phyloP scores from a whole-genome alignment of 2,329 filamentous ascomycete genomes.

The Thielaviopsis ethacetica region DNA sequence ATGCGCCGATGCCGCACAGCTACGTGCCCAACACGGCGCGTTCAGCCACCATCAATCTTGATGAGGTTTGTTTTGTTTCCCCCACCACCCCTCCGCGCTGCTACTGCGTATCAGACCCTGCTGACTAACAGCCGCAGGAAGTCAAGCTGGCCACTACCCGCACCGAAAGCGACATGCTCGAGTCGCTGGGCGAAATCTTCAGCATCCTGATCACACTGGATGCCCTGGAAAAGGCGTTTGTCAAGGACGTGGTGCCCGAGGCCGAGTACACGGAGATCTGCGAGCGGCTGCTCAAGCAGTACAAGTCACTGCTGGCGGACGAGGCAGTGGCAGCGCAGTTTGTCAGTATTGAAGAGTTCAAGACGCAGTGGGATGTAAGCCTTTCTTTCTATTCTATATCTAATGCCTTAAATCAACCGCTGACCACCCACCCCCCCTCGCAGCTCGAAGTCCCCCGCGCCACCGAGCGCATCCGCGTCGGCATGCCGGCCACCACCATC shows the following conservation, averaged over 20 bases:
- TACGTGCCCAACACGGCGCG: conserved; percentile 75
- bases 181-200: conserved; percentile 92
- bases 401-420: not conserved
- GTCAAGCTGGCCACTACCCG: conserved; percentile 79
- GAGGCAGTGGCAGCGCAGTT: conserved; percentile 84
- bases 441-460: conserved; percentile 90
- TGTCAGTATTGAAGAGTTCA: conserved; percentile 78
- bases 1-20: conserved; percentile 79
- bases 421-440: not conserved
- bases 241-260: conserved; percentile 87
- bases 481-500: conserved; percentile 72
- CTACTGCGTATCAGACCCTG: not conserved
- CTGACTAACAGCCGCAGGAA: conserved; percentile 40
- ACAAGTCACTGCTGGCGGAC: conserved; percentile 83
- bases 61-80: conserved; percentile 45
- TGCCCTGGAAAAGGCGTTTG: conserved; percentile 87
- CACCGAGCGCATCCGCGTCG: conserved; percentile 80
- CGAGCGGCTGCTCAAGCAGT: conserved; percentile 84
- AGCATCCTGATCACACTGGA: conserved; percentile 94
- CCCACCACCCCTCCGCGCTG: not conserved
- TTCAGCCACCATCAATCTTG: conserved; percentile 80
- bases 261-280: conserved; percentile 93
- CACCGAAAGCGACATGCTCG: conserved; percentile 81
- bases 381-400: not conserved
- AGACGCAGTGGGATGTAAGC: conserved; percentile 74